Evolutionary conservation across 306 rosid genomes (phyloP).

Genomic region (Abrus pulchellus): DNA sequence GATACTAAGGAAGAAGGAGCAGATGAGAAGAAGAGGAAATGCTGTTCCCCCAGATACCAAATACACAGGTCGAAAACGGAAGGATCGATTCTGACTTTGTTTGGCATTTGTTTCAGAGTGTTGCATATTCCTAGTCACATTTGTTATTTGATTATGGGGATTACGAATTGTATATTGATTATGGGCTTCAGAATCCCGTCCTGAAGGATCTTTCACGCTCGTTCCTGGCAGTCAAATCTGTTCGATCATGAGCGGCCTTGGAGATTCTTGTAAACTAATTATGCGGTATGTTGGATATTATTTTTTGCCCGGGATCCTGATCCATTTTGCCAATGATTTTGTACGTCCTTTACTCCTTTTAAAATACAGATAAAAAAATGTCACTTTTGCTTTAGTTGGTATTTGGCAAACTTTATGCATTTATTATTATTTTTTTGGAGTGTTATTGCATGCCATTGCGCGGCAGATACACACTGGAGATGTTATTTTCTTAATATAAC

Average conservation of each 20-base stretch:
- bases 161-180: background rate
- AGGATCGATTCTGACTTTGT: conserved; percentile 70
- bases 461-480: background rate
- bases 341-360: background rate
- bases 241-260: background rate
- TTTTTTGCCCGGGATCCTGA: background rate
- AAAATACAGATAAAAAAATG: background rate
- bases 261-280: too few relatives aligned
- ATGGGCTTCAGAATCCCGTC: too few relatives aligned
- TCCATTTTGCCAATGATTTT: background rate
- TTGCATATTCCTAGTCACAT: conserved; percentile 4
- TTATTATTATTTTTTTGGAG: too few relatives aligned
- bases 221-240: conserved; percentile 18
- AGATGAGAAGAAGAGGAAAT: conserved; percentile 89
- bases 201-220: background rate
- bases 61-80: conserved; percentile 89
- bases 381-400: background rate
- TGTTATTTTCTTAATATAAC: too few relatives aligned
- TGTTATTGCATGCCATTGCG: background rate
- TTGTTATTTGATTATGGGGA: conserved; percentile 26
- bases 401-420: background rate
- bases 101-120: background rate
- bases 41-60: conserved; percentile 76
- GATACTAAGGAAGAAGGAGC: conserved; percentile 89
- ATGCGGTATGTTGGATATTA: background rate